Conservation (phyloP, 768 basidiomycete species). For the Phylloporus scabripes region DNA sequence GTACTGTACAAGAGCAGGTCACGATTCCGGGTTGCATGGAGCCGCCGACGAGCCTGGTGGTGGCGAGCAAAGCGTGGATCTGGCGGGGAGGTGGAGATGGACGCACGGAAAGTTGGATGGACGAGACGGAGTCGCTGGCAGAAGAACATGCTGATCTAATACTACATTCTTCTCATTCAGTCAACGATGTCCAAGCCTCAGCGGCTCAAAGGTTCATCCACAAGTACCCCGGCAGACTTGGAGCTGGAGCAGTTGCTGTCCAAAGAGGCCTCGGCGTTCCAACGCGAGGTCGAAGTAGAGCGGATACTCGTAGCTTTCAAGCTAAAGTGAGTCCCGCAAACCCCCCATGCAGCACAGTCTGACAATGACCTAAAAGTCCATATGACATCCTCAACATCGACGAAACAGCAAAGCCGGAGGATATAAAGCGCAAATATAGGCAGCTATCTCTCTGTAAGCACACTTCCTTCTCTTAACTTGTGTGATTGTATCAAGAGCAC, state of each 20-base stretch:
- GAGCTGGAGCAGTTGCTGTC: slow-evolving; percentile 80
- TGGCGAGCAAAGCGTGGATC: slow-evolving; percentile 13
- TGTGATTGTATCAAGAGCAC: slow-evolving; percentile 8
- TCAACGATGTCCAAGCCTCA: slow-evolving; percentile 14
- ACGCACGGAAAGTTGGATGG: neutral
- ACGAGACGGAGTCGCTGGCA: neutral
- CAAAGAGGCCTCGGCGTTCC: slow-evolving; percentile 78
- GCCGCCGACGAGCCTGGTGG: slow-evolving; percentile 31
- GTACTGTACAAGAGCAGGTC: slow-evolving; percentile 79
- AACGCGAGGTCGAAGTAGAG: slow-evolving; percentile 84
- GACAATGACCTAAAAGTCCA: slow-evolving; percentile 49
- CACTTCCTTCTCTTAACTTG: slow-evolving; percentile 6
- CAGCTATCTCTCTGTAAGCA: slow-evolving; percentile 79
- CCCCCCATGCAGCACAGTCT: neutral
- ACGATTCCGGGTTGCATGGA: slow-evolving; percentile 59
- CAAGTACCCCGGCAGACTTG: slow-evolving; percentile 28
- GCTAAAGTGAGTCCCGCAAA: slow-evolving; percentile 63
- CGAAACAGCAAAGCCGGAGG: slow-evolving; percentile 63
- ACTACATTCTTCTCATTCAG: slow-evolving; percentile 18
- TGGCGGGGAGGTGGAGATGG: slow-evolving; percentile 1
- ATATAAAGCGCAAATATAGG: slow-evolving; percentile 84
- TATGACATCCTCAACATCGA: slow-evolving; percentile 90
- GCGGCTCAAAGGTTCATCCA: slow-evolving; percentile 7
- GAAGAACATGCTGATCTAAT: slow-evolving; percentile 5
- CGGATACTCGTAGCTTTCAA: slow-evolving; percentile 94